A percentile compares a stretch with the other conserved stretches of the same genome.
Evolutionary conservation across 306 rosid genomes (phyloP).

Genomic region (Begonia loranthoides): DNA sequence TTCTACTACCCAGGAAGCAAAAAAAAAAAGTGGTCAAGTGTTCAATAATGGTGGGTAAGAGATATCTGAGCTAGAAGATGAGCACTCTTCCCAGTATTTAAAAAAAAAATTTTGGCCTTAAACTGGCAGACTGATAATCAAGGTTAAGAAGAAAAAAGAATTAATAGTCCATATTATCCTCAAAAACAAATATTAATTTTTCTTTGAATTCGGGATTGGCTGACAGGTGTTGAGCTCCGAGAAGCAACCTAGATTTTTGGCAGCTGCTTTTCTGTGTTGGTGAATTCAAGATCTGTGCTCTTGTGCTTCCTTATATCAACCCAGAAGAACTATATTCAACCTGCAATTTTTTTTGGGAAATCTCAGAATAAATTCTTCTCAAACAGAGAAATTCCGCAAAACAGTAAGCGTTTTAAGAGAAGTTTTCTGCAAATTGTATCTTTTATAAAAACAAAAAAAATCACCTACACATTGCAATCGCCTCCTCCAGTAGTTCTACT

Average conservation of each 20-base stretch:
- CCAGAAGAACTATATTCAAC: not conserved
- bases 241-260: conserved; percentile 10
- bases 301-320: not conserved
- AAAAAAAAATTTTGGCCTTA: conserved; percentile 3
- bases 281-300: conserved; percentile 8
- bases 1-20: too few relatives aligned
- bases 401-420: too few relatives aligned
- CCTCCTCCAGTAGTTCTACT: too few relatives aligned
- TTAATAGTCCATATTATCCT: not conserved
- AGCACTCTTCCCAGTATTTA: not conserved
- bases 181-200: not conserved
- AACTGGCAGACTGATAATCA: conserved; percentile 10
- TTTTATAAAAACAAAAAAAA: too few relatives aligned
- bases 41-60: too few relatives aligned
- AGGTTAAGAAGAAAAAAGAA: not conserved
- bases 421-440: too few relatives aligned
- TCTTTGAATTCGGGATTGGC: not conserved
- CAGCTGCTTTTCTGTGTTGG: not conserved
- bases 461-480: too few relatives aligned
- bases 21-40: too few relatives aligned
- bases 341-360: not conserved
- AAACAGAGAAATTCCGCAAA: too few relatives aligned
- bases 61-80: not conserved
- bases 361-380: too few relatives aligned
- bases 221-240: conserved; percentile 9